phyloP scores from a whole-genome alignment of 768 basidiomycete species.

The Boletales sp. region DNA sequence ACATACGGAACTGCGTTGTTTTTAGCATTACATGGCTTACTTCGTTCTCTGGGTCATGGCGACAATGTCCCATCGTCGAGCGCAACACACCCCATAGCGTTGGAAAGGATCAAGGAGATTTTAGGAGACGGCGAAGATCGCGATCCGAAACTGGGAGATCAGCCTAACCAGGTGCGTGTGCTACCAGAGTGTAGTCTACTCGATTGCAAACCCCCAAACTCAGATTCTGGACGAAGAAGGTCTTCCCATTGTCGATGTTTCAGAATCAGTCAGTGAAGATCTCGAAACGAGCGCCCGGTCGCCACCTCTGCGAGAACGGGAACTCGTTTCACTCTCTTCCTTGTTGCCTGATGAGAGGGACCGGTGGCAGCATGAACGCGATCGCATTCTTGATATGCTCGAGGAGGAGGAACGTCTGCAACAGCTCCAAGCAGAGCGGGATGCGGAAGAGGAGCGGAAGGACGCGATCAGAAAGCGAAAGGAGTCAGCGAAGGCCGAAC shows the following conservation, averaged over 20 bases:
- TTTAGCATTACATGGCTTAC: slow-evolving; percentile 38
- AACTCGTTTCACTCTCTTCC: slow-evolving; percentile 43
- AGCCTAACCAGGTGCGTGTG: slow-evolving; percentile 60
- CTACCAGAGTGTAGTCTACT: slow-evolving; percentile 12
- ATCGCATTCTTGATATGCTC: slow-evolving; percentile 61
- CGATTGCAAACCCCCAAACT: slow-evolving; percentile 17
- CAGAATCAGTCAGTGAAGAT: slow-evolving; percentile 47
- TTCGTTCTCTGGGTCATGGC: slow-evolving; percentile 33
- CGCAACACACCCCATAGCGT: slow-evolving; percentile 44
- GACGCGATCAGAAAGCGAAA: slow-evolving; percentile 50
- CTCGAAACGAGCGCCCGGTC: slow-evolving; percentile 16
- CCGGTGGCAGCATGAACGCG: slow-evolving; percentile 53
- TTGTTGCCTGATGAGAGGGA: slow-evolving; percentile 47
- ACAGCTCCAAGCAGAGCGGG: slow-evolving; percentile 37
- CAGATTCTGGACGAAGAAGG: slow-evolving; percentile 77
- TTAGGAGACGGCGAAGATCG: slow-evolving; percentile 41
- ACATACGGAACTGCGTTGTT: slow-evolving; percentile 3
- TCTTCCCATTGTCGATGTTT: slow-evolving; percentile 74
- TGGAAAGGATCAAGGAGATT: slow-evolving; percentile 58
- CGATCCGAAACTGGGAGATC: slow-evolving; percentile 39
- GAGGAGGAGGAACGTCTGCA: slow-evolving; percentile 65
- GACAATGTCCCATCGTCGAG: slow-evolving; percentile 2
- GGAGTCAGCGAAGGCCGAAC: slow-evolving; percentile 43
- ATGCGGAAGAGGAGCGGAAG: slow-evolving; percentile 39
- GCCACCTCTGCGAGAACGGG: slow-evolving; percentile 35